A percentile compares a stretch with the other conserved stretches of the same genome.
Evolutionary conservation across 2,329 filamentous ascomycete genomes (phyloP).

Genomic region (Shiraia sp.): DNA sequence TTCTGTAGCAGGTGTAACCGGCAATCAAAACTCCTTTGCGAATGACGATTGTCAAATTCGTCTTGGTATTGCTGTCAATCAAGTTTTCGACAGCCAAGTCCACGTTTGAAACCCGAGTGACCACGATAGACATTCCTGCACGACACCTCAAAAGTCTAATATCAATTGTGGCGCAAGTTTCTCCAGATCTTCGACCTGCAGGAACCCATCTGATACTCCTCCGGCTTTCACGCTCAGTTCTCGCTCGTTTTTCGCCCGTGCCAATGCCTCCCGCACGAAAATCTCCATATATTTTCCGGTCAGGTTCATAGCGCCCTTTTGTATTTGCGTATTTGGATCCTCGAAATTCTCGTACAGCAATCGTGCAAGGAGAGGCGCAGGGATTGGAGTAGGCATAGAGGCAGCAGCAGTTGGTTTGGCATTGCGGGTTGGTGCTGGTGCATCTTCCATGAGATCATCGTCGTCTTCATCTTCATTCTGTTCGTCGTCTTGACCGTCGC

Average conservation of each 20-base stretch:
- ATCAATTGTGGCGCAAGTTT: constrained; percentile 83
- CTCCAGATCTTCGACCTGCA: constrained; percentile 89
- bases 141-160: constrained; percentile 73
- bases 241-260: constrained; percentile 74
- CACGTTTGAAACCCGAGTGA: too few species aligned
- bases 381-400: constrained; percentile 56
- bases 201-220: constrained; percentile 59
- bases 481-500: constrained; percentile 29
- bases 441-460: constrained; percentile 37
- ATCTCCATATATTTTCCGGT: constrained; percentile 87
- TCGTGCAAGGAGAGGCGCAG: constrained; percentile 72
- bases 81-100: too few species aligned
- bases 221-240: constrained; percentile 46
- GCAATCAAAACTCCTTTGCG: too few species aligned
- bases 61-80: too few species aligned
- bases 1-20: too few species aligned
- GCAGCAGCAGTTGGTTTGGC: constrained; percentile 13
- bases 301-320: constrained; percentile 60
- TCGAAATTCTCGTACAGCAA: constrained; percentile 80
- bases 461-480: constrained; percentile 17
- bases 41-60: too few species aligned
- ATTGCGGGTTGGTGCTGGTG: constrained; percentile 13
- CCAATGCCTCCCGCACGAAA: constrained; percentile 87
- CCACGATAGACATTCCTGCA: neutral
- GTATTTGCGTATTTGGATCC: constrained; percentile 46